These are phyloP conservation scores for Dalechampia spathulata DNA, from an alignment of 441 rosid species.

Conservation along the genomic window DNA sequence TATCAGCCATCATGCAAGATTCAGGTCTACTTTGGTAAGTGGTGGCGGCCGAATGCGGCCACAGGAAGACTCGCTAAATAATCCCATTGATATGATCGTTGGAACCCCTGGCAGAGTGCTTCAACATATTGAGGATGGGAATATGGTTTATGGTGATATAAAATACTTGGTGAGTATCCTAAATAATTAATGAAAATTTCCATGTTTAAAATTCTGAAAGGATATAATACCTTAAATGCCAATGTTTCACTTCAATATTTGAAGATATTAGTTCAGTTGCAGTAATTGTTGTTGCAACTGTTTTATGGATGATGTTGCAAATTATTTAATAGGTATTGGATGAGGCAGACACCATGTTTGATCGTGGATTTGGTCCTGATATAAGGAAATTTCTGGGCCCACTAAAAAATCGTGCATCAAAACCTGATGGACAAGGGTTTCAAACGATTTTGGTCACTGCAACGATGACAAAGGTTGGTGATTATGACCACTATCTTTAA, in stretches of 20 bases:
- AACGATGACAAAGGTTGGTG: slow-evolving; percentile 68
- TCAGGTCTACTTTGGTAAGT: slow-evolving; percentile 80
- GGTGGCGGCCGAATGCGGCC: slow-evolving; percentile 86
- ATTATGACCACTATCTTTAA: background rate
- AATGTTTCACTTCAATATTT: background rate
- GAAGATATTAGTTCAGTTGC: background rate
- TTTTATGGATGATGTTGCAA: slow-evolving; percentile 12
- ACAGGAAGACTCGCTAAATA: slow-evolving; percentile 76
- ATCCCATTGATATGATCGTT: slow-evolving; percentile 84
- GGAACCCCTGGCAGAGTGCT: slow-evolving; percentile 96
- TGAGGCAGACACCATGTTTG: slow-evolving; percentile 99
- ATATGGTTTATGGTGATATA: slow-evolving; percentile 93
- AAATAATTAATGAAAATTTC: background rate
- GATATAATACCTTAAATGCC: background rate
- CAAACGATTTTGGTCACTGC: slow-evolving; percentile 92
- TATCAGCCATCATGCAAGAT: slow-evolving; percentile 83
- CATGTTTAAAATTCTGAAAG: background rate
- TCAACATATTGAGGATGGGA: slow-evolving; percentile 85
- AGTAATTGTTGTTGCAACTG: no score
- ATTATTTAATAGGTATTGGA: slow-evolving; percentile 62
- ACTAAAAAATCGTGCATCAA: slow-evolving; percentile 60
- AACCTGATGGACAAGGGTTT: slow-evolving; percentile 63
- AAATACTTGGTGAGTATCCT: slow-evolving; percentile 61
- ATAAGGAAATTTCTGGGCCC: slow-evolving; percentile 83
- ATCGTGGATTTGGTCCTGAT: slow-evolving; percentile 94